Evolutionary conservation across 2,329 filamentous ascomycete genomes (phyloP).

Genomic region (Neospermospora avenae): DNA sequence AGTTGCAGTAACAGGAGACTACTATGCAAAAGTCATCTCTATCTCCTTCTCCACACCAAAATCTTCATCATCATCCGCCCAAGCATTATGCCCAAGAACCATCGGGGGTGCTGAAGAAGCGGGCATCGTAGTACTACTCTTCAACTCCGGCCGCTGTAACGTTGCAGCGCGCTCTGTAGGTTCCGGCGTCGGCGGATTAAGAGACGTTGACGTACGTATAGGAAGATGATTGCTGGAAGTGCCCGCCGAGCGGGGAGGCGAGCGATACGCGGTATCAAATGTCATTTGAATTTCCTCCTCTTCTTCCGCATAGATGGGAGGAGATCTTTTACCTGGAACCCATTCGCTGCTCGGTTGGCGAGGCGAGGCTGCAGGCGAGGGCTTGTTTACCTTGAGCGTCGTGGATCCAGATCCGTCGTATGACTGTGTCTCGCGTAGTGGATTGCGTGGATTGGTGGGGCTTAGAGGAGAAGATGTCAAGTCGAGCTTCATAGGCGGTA

Average conservation of each 20-base stretch:
- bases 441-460: conserved; percentile 21
- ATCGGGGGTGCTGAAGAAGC: conserved; percentile 43
- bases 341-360: conserved; percentile 19
- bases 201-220: conserved; percentile 6
- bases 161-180: conserved; percentile 16
- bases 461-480: conserved; percentile 33
- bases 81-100: conserved; percentile 53
- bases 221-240: conserved; percentile 20
- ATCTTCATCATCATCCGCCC: conserved; percentile 68
- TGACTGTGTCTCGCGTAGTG: conserved; percentile 47
- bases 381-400: conserved; percentile 24
- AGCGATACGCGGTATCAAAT: conserved; percentile 59
- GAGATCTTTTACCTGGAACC: conserved; percentile 11
- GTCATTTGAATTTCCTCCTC: conserved; percentile 62
- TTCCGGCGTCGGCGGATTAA: conserved; percentile 12
- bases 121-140: conserved; percentile 48
- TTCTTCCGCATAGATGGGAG: conserved; percentile 21
- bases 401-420: conserved; percentile 40
- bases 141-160: conserved; percentile 39
- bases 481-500: conserved; percentile 85
- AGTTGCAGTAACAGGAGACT: too few relatives aligned
- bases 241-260: conserved; percentile 21
- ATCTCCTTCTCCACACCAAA: conserved; percentile 74
- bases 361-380: conserved; percentile 19
- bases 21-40: conserved; percentile 68